Evolutionary conservation across 1,284 basidiomycete genomes (phyloP), one percentile per base, ranked within the genome.

Genomic region (Cryptococcus hybrid): DNA sequence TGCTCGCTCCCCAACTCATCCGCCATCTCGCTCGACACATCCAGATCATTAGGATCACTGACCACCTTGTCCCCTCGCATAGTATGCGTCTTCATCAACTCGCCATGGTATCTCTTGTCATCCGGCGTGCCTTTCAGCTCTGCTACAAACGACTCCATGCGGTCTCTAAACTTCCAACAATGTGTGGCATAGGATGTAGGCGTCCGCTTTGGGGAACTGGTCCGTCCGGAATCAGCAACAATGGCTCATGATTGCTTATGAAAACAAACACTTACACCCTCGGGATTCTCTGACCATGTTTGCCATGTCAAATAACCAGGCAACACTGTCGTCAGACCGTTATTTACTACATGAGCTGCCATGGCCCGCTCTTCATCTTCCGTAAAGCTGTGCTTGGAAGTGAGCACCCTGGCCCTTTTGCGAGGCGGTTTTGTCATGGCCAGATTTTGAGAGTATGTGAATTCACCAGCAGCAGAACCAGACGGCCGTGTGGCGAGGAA

Each of bases 321-420:
- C 49, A 47, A 46, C n/a, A 43, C 37, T 30, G 39, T 39, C 8
- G 34, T 35, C 43, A 38, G 12, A 12, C 36, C 44, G 34, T 46
- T 47, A 3, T 42, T 15, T 11, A 45, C 42, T 5, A 60, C 40
- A 51, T 57, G 57, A 30, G 30, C 24, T 18, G 55, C 61, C 61
- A 62, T 62, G 9, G 50, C 48, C 43, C 8, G 50, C 15, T 54
- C 47, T 38, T 54, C 52, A 47, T 58, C 56, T 30, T 61, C 56
- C 11, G 48, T 51, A 5, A 45, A 51, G 2, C 18, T 51, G 34
- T 49, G 48, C 36, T 15, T 24, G 40, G 15, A 36, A 36, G 45
- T 47, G 46, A 13, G 43, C n/a, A 7, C n/a, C n/a, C 36, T 54
- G 13, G 30, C 7, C 47, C 37, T 44, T 34, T 53, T 51, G 30